Evolutionary conservation across 169 alveolate genomes (phyloP).

Genomic region (Eimeria acervulina): DNA sequence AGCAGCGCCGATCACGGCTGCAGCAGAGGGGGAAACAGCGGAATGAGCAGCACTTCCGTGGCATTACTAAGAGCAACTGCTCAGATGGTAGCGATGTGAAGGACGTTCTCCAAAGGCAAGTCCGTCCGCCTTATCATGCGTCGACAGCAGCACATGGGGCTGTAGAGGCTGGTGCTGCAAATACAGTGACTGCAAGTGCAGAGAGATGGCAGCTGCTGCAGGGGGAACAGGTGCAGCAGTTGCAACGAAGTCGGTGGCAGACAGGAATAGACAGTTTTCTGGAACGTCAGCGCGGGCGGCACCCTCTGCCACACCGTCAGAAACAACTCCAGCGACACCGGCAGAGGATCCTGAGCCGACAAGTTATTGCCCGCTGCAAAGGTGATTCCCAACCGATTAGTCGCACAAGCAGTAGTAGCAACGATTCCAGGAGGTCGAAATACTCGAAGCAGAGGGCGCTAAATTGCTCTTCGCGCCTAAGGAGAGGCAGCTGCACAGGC

Average conservation of each 20-base stretch:
- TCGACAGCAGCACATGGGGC: not conserved
- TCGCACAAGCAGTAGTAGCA: conserved; percentile 62
- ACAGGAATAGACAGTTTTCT: not conserved
- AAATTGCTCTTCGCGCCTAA: not conserved
- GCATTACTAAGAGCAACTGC: not conserved
- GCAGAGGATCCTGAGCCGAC: not conserved
- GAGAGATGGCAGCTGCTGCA: conserved; percentile 59
- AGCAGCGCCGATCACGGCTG: not conserved
- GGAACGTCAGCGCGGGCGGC: not conserved
- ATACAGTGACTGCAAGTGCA: not conserved
- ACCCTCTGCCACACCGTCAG: not conserved
- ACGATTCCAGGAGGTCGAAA: not conserved
- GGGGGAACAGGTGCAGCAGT: not conserved
- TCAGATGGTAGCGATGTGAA: not conserved
- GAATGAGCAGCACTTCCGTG: not conserved
- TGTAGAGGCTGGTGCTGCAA: conserved; percentile 10
- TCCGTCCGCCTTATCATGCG: not conserved
- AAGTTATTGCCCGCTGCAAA: not conserved
- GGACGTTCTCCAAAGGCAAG: not conserved
- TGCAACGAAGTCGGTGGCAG: not conserved
- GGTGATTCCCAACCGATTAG: not conserved
- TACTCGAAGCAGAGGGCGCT: not conserved
- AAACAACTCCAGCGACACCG: conserved; percentile 18
- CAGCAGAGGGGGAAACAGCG: conserved; percentile 40
- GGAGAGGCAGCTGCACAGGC: conserved; percentile 44